Conservation (phyloP, 495 filamentous ascomycete genomes). For the Emericellopsis terricola region DNA sequence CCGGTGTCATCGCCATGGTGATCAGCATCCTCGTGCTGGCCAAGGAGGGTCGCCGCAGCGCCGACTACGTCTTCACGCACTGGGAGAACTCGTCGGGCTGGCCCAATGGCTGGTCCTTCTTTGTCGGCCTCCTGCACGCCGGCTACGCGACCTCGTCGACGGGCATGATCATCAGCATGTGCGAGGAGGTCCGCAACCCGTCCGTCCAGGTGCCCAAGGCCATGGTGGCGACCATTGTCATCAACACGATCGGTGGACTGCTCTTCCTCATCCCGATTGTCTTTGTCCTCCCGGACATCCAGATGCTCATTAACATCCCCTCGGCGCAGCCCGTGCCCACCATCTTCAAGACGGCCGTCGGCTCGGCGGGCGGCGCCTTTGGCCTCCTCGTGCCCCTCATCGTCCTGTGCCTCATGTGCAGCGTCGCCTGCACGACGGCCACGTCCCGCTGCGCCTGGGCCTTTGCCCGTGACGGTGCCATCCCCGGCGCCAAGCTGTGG, state of each 20-base stretch:
- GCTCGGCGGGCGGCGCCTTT: constrained; percentile 25
- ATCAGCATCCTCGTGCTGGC: constrained; percentile 24
- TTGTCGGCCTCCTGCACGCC: constrained; percentile 28
- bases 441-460: constrained; percentile 42
- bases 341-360: constrained; percentile 27
- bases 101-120: constrained; percentile 29
- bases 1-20: constrained; percentile 24
- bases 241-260: constrained; percentile 29
- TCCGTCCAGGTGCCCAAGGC: constrained; percentile 31
- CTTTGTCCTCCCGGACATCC: constrained; percentile 28
- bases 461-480: constrained; percentile 38
- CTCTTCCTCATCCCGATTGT: constrained; percentile 30
- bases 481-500: constrained; percentile 37
- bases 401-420: constrained; percentile 36
- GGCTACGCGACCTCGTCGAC: constrained; percentile 33
- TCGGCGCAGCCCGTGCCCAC: constrained; percentile 23
- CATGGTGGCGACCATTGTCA: constrained; percentile 28
- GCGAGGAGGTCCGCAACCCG: constrained; percentile 28
- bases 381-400: constrained; percentile 28
- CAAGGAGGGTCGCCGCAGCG: constrained; percentile 22
- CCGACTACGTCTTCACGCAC: constrained; percentile 21
- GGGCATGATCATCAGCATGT: constrained; percentile 34
- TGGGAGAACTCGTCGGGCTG: constrained; percentile 29
- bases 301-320: constrained; percentile 18
- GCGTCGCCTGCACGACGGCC: constrained; percentile 41